Percentiles rank a stretch among this genome's conserved stretches.
These are phyloP conservation scores for Gossypium schwendimanii DNA, from an alignment of 441 rosid genomes.

Conservation along the genomic window DNA sequence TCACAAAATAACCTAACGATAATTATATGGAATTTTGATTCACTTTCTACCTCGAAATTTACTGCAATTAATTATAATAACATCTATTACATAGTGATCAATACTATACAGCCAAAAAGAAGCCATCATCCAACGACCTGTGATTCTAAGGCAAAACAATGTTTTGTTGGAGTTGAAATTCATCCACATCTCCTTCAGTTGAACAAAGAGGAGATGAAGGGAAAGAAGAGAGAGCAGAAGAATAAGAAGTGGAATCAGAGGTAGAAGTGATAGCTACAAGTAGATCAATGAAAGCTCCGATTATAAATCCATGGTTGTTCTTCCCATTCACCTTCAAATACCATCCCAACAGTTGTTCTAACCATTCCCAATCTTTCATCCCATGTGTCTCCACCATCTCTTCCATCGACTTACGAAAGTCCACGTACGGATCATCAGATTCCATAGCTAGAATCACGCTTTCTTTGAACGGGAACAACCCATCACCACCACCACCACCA, in stretches of 20 bases:
- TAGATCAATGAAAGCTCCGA: conserved; percentile 52
- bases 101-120: not conserved
- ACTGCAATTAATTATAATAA: not conserved
- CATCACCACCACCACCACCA: conserved; percentile 1
- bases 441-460: conserved; percentile 45
- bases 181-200: conserved; percentile 7
- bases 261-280: conserved; percentile 29
- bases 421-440: conserved; percentile 44
- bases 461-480: conserved; percentile 26
- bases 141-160: conserved; percentile 1
- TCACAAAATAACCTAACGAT: too few relatives aligned
- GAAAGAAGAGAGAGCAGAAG: conserved; percentile 39
- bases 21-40: too few relatives aligned
- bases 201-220: conserved; percentile 29
- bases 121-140: not conserved
- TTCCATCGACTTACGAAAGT: conserved; percentile 56
- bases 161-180: conserved; percentile 19
- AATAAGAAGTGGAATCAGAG: conserved; percentile 27
- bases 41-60: too few relatives aligned
- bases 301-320: conserved; percentile 43
- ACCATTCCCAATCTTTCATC: conserved; percentile 44
- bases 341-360: conserved; percentile 53
- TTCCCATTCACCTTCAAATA: conserved; percentile 48
- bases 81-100: not conserved
- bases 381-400: conserved; percentile 49